Conservation (phyloP, 2,329 filamentous ascomycete species). For the Cladosporium velox region DNA sequence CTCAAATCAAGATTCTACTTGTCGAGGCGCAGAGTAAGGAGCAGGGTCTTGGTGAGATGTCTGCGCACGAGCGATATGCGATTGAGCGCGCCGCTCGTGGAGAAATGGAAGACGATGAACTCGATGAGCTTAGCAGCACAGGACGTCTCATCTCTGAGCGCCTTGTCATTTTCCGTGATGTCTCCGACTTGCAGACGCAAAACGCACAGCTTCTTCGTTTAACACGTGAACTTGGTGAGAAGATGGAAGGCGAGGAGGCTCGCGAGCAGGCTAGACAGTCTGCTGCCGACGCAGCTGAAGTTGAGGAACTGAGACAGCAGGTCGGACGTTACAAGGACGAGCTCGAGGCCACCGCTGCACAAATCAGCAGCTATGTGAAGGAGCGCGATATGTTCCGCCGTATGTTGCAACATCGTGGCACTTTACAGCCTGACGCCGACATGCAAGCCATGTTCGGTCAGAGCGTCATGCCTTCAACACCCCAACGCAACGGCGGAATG, state of each 20-base stretch:
- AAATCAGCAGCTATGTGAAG: slow-evolving; percentile 89
- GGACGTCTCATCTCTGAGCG: slow-evolving; percentile 87
- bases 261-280: slow-evolving; percentile 58
- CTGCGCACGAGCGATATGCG: slow-evolving; percentile 70
- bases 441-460: slow-evolving; percentile 70
- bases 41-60: slow-evolving; percentile 72
- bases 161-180: slow-evolving; percentile 84
- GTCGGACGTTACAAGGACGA: slow-evolving; percentile 82
- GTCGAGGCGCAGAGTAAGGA: slow-evolving; percentile 83
- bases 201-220: slow-evolving; percentile 82
- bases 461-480: slow-evolving; percentile 56
- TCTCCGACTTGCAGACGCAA: slow-evolving; percentile 81
- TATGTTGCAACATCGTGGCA: slow-evolving; percentile 77
- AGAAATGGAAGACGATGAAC: slow-evolving; percentile 68
- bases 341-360: slow-evolving; percentile 75
- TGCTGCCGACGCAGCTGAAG: slow-evolving; percentile 61
- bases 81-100: slow-evolving; percentile 77
- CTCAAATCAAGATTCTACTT: slow-evolving; percentile 86
- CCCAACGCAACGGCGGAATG: slow-evolving; percentile 41
- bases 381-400: slow-evolving; percentile 98
- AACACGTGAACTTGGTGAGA: slow-evolving; percentile 79
- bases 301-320: slow-evolving; percentile 71
- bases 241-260: slow-evolving; percentile 90
- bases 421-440: slow-evolving; percentile 60
- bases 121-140: slow-evolving; percentile 78